These are phyloP conservation scores for Calocybe gambosa DNA, from an alignment of 1,284 basidiomycete genomes.

Conservation along the genomic window DNA sequence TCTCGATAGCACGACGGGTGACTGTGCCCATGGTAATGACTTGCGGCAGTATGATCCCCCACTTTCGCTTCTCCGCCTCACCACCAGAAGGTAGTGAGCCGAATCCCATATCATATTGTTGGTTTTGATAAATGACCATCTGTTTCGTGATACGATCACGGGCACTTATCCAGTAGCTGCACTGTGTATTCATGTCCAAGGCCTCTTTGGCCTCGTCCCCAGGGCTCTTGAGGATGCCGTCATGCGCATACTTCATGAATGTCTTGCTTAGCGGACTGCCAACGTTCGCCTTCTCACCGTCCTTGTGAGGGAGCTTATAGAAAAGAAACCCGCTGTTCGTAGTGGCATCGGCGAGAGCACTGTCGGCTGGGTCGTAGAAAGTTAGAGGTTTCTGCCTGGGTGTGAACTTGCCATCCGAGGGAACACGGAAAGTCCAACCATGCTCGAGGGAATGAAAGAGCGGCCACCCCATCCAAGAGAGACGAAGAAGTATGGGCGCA, in stretches of 20 bases:
- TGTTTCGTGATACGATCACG: constrained; percentile 91
- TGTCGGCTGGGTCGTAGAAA: constrained; percentile 63
- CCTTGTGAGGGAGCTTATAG: constrained; percentile 94
- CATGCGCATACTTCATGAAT: constrained; percentile 85
- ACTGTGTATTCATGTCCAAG: constrained; percentile 89
- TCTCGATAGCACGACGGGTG: constrained; percentile 95
- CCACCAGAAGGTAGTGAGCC: constrained; percentile 15
- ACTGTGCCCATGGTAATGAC: constrained; percentile 99
- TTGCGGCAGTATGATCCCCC: constrained; percentile 93
- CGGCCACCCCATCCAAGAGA: constrained; percentile 88
- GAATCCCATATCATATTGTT: constrained; percentile 42
- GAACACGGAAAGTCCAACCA: constrained; percentile 89
- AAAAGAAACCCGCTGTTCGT: constrained; percentile 51
- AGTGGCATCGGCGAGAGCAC: constrained; percentile 40
- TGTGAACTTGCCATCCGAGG: constrained; percentile 28
- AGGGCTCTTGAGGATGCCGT: constrained; percentile 78
- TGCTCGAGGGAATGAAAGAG: constrained; percentile 84
- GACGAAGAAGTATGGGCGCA: constrained; percentile 79
- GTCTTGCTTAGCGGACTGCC: constrained; percentile 88
- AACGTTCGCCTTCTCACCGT: constrained; percentile 91
- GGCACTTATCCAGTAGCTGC: constrained; percentile 97
- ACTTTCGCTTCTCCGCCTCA: constrained; percentile 40
- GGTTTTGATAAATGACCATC: constrained; percentile 84
- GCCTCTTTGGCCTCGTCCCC: constrained; percentile 79
- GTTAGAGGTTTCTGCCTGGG: constrained; percentile 40